phyloP scores from a whole-genome alignment of 116 monocot genomes.

The Cymodocea nodosa region DNA sequence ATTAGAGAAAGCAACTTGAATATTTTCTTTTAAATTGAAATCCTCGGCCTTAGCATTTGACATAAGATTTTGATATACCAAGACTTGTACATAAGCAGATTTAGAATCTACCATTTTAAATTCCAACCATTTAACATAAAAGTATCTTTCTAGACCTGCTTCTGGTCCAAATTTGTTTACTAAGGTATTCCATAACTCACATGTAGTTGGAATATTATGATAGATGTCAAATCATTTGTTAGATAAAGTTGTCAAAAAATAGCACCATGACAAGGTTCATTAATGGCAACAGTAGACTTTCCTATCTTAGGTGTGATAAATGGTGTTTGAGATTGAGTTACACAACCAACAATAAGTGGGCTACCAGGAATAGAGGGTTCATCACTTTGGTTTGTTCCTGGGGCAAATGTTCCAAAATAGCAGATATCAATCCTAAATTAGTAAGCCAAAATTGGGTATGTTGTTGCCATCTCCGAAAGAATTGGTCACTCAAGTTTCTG shows the following conservation, averaged over 20 bases:
- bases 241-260: constrained; percentile 5
- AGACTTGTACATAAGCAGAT: not conserved
- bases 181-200: constrained; percentile 1
- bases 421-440: not conserved
- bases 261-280: constrained; percentile 7
- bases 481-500: no score
- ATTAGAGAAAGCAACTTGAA: constrained; percentile 3
- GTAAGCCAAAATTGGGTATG: not conserved
- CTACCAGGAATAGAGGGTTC: no score
- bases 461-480: not conserved
- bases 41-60: constrained; percentile 3
- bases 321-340: no score
- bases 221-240: constrained; percentile 7
- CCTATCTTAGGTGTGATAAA: no score
- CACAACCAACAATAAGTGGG: no score
- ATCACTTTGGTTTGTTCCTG: no score
- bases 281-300: not conserved
- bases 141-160: constrained; percentile 1
- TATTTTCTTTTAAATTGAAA: constrained; percentile 3
- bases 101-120: constrained; percentile 5
- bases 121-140: constrained; percentile 6
- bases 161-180: constrained; percentile 4
- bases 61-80: constrained; percentile 7
- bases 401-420: no score
- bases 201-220: not conserved